Evolutionary conservation across 139 green algal species (phyloP).

Genomic region (Mesostigma viride): DNA sequence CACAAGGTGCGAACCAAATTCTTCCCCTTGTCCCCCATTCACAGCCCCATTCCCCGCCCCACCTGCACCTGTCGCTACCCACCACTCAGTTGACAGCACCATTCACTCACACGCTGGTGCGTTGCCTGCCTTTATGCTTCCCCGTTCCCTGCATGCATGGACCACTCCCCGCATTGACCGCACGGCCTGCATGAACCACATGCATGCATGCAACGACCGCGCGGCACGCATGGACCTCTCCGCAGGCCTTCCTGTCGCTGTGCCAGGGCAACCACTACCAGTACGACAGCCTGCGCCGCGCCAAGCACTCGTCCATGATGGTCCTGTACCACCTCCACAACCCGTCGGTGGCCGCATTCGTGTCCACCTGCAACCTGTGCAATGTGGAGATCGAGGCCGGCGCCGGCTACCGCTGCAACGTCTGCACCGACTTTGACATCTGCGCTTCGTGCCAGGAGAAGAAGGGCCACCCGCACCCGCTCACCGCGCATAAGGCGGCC

Average conservation of each 20-base stretch:
- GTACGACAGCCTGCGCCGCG: slow-evolving; percentile 91
- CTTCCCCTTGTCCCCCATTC: too few species aligned
- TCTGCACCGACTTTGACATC: slow-evolving; percentile 90
- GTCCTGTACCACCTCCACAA: slow-evolving; percentile 99
- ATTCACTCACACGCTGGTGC: too few species aligned
- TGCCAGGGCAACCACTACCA: slow-evolving; percentile 99
- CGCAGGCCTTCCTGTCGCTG: slow-evolving; percentile 81
- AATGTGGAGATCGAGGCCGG: slow-evolving; percentile 74
- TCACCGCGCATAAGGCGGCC: slow-evolving; percentile 34
- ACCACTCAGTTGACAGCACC: too few species aligned
- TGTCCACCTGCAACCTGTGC: slow-evolving; percentile 84
- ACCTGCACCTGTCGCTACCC: too few species aligned
- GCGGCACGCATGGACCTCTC: too few species aligned
- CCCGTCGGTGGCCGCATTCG: slow-evolving; percentile 66
- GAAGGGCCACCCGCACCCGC: slow-evolving; percentile 52
- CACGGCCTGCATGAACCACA: too few species aligned
- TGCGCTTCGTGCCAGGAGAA: slow-evolving; percentile 62
- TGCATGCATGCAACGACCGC: too few species aligned
- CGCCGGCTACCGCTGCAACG: slow-evolving; percentile 73
- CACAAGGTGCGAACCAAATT: too few species aligned
- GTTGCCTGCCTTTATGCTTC: too few species aligned
- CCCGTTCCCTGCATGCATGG: background rate
- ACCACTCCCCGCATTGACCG: background rate
- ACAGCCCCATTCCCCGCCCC: too few species aligned
- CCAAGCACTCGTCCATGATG: slow-evolving; percentile 98